These are phyloP conservation scores for Vanilla planifolia DNA, from an alignment of 106 monocot species.

Conservation along the genomic window DNA sequence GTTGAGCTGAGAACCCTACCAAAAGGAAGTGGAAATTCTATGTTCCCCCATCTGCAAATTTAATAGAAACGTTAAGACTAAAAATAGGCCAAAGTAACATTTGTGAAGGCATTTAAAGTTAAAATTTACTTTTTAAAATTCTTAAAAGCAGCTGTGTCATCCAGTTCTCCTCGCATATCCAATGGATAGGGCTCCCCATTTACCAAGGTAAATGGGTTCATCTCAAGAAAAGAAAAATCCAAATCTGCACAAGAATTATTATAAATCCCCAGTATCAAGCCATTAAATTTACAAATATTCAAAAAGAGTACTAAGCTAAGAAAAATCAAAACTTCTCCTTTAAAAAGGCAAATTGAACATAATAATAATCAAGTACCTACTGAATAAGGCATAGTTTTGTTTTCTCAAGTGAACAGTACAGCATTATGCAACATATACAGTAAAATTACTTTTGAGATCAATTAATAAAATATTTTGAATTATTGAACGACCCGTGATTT, in stretches of 20 bases:
- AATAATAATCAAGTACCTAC: neutral
- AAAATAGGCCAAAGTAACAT: neutral
- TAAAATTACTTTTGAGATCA: neutral
- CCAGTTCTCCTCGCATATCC: constrained; percentile 98
- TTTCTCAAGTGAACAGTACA: neutral
- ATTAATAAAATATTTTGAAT: neutral
- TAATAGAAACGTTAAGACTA: neutral
- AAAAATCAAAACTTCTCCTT: neutral
- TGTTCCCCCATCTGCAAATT: constrained; percentile 67
- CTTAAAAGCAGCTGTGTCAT: constrained; percentile 99
- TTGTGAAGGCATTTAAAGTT: neutral
- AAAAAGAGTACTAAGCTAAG: neutral
- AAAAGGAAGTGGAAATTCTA: constrained; percentile 97
- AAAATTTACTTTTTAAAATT: constrained; percentile 84
- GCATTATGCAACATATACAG: neutral
- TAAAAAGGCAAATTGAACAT: too few relatives aligned
- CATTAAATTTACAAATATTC: neutral
- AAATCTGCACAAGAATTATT: constrained; percentile 41
- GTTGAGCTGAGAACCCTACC: constrained; percentile 87
- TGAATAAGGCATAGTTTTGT: neutral
- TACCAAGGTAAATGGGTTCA: constrained; percentile 97
- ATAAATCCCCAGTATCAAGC: neutral
- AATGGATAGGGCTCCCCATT: constrained; percentile 93
- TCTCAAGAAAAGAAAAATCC: constrained; percentile 96
- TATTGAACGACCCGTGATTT: neutral